Conservation (phyloP, 2,329 filamentous ascomycete genomes). For the Alternaria sp. region DNA sequence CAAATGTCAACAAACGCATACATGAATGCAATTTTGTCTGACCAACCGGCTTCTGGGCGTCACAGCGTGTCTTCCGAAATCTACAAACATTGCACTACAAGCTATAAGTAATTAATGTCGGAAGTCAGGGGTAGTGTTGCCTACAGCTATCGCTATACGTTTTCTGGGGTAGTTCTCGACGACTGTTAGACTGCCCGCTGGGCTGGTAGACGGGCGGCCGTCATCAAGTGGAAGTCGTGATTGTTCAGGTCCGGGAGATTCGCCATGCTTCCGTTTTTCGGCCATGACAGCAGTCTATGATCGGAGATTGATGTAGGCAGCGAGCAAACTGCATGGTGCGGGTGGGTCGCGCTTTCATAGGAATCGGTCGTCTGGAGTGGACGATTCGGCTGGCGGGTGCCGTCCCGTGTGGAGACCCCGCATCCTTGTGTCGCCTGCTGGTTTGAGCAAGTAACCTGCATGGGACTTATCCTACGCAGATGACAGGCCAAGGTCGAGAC, state of each 20-base stretch:
- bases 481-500: neutral
- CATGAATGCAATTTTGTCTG: neutral
- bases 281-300: slow-evolving; percentile 13
- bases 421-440: neutral
- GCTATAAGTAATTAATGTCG: neutral
- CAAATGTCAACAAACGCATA: neutral
- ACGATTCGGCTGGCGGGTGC: slow-evolving; percentile 9
- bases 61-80: slow-evolving; percentile 36
- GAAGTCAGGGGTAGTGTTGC: slow-evolving; percentile 4
- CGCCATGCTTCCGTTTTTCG: slow-evolving; percentile 25
- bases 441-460: neutral
- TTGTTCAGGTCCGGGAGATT: slow-evolving; percentile 2
- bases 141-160: neutral
- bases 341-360: neutral
- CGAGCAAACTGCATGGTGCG: neutral
- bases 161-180: slow-evolving; percentile 30
- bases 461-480: neutral
- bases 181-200: slow-evolving; percentile 8
- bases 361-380: neutral
- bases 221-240: slow-evolving; percentile 8
- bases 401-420: slow-evolving; percentile 15
- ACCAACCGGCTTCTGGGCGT: slow-evolving; percentile 29
- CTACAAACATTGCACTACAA: slow-evolving; percentile 40
- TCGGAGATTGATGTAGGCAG: neutral
- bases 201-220: slow-evolving; percentile 11